These are phyloP conservation scores for Blastobotrys proliferans DNA, from an alignment of 1,139 yeast genomes.

Conservation along the genomic window DNA sequence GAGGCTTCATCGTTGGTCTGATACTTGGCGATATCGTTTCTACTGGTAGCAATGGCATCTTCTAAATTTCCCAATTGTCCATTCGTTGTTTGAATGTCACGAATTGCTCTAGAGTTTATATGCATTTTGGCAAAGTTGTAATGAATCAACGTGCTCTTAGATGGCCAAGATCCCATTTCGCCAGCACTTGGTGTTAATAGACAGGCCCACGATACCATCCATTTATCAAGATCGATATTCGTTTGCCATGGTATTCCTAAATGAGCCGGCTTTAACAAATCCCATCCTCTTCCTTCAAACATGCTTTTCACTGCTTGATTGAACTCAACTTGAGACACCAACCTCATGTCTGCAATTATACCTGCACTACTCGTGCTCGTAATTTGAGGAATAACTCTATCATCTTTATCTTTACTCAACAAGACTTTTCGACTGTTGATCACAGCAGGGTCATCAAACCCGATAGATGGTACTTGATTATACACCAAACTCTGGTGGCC, in stretches of 20 bases:
- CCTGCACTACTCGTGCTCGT: conserved; percentile 27
- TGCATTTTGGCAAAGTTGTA: conserved; percentile 76
- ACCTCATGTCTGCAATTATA: conserved; percentile 46
- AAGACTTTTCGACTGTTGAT: conserved; percentile 16
- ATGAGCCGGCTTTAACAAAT: conserved; percentile 52
- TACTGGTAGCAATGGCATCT: conserved; percentile 11
- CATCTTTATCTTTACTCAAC: conserved; percentile 4
- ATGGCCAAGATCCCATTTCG: conserved; percentile 63
- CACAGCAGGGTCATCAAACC: conserved; percentile 38
- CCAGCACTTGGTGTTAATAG: conserved; percentile 53
- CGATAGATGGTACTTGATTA: conserved; percentile 54
- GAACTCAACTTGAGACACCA: conserved; percentile 71
- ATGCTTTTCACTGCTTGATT: conserved; percentile 62
- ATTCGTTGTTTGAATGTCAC: conserved; percentile 39
- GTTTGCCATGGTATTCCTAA: conserved; percentile 67
- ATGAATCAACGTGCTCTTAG: conserved; percentile 64
- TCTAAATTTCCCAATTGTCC: conserved; percentile 14
- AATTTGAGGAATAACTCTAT: conserved; percentile 9
- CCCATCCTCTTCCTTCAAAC: conserved; percentile 61
- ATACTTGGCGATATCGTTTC: not conserved
- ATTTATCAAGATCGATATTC: conserved; percentile 63
- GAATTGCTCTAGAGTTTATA: conserved; percentile 55
- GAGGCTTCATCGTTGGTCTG: conserved; percentile 26
- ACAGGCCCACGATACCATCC: conserved; percentile 84
- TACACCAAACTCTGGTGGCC: conserved; percentile 66